These are phyloP conservation scores for Eucalyptus grandis DNA, from an alignment of 345 rosid species.

Conservation along the genomic window DNA sequence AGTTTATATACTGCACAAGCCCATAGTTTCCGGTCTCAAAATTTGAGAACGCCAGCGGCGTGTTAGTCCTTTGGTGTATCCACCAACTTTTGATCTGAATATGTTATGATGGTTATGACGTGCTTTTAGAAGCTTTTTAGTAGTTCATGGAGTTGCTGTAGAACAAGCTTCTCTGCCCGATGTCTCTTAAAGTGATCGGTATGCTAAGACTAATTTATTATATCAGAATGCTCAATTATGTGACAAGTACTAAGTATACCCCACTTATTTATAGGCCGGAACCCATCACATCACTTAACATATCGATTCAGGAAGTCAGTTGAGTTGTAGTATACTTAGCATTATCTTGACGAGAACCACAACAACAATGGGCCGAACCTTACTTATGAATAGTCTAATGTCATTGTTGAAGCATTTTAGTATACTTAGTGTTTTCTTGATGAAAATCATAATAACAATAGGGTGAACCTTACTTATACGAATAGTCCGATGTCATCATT, in stretches of 20 bases:
- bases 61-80: not conserved
- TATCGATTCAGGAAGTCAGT: not conserved
- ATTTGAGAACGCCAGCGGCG: not conserved
- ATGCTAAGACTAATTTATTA: not conserved
- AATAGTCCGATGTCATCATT: not conserved
- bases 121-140: not conserved
- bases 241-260: not conserved
- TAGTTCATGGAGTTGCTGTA: not conserved
- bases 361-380: not conserved
- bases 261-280: not conserved
- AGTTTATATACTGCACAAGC: not conserved
- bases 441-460: not conserved
- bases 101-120: not conserved
- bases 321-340: not conserved
- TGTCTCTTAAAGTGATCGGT: not conserved
- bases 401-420: not conserved
- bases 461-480: not conserved
- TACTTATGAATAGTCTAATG: not conserved
- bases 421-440: not conserved
- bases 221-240: not conserved
- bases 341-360: not conserved
- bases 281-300: not conserved
- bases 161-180: not conserved
- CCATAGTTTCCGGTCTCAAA: not conserved
- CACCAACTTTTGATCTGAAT: not conserved